These are phyloP conservation scores for Suillus subluteus DNA, from an alignment of 768 basidiomycete genomes.

Conservation along the genomic window DNA sequence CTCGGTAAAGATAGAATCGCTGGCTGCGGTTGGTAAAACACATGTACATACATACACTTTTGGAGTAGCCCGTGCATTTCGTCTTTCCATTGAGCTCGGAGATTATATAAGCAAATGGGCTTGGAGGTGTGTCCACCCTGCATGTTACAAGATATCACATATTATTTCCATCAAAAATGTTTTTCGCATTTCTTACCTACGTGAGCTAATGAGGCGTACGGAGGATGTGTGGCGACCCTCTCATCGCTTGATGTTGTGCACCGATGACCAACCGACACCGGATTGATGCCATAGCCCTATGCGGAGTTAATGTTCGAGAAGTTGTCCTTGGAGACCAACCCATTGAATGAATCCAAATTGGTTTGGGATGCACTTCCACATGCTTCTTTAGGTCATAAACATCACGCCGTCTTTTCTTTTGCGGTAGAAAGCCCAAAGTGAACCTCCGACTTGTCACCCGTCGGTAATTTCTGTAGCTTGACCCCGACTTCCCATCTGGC, in stretches of 20 bases:
- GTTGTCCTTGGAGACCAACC: slow-evolving; percentile 31
- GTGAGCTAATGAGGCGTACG: slow-evolving; percentile 16
- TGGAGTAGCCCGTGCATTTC: neutral
- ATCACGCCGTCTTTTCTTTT: slow-evolving; percentile 34
- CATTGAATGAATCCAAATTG: slow-evolving; percentile 8
- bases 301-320: slow-evolving; percentile 38
- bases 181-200: slow-evolving; percentile 5
- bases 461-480: slow-evolving; percentile 33
- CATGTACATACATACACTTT: neutral
- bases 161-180: slow-evolving; percentile 3
- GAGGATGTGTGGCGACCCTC: slow-evolving; percentile 17
- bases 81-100: slow-evolving; percentile 28
- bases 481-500: slow-evolving; percentile 32
- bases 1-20: neutral
- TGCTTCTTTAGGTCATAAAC: slow-evolving; percentile 30
- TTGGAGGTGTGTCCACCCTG: slow-evolving; percentile 5
- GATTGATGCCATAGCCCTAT: slow-evolving; percentile 26
- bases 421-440: slow-evolving; percentile 28
- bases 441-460: slow-evolving; percentile 32
- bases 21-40: neutral
- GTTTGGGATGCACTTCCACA: slow-evolving; percentile 9
- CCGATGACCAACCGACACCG: slow-evolving; percentile 19
- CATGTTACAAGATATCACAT: slow-evolving; percentile 10
- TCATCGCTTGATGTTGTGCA: slow-evolving; percentile 30
- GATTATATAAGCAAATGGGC: slow-evolving; percentile 30